phyloP scores from a whole-genome alignment of 169 alveolate species.

The Toxoplasma gondii region DNA sequence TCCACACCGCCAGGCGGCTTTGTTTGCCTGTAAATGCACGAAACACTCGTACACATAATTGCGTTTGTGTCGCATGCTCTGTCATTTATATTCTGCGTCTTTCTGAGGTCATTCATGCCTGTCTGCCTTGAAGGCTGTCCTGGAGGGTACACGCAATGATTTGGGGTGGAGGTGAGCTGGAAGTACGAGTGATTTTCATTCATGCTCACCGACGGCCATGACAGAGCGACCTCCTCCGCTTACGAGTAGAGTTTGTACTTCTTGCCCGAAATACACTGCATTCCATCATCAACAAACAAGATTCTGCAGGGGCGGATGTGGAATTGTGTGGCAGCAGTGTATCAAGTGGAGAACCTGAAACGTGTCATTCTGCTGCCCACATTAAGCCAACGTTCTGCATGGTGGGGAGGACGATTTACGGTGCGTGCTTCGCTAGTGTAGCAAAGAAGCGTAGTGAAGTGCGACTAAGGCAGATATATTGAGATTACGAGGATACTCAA shows the following conservation, averaged over 20 bases:
- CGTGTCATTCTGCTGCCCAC: background rate
- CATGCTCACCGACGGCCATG: slow-evolving; percentile 37
- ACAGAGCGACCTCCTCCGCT: slow-evolving; percentile 44
- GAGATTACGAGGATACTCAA: too few species aligned
- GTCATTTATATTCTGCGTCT: background rate
- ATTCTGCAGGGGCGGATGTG: slow-evolving; percentile 3
- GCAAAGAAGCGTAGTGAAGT: too few species aligned
- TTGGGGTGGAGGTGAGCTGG: background rate
- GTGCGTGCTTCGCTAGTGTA: too few species aligned
- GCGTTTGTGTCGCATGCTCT: background rate
- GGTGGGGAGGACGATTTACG: too few species aligned
- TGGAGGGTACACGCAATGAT: background rate
- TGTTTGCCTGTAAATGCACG: background rate
- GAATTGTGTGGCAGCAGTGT: background rate
- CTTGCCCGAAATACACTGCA: slow-evolving; percentile 51
- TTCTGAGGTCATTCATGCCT: background rate
- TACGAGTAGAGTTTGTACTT: slow-evolving; percentile 15
- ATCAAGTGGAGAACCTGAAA: background rate
- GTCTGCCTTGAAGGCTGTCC: background rate
- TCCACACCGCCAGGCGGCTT: slow-evolving; percentile 36
- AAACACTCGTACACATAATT: background rate
- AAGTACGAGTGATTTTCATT: background rate
- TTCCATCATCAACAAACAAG: slow-evolving; percentile 12
- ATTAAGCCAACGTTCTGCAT: too few species aligned
- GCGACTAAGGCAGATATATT: too few species aligned